Evolutionary conservation across 2,329 filamentous ascomycete genomes (phyloP).

Genomic region (Verticillium tricorpus): DNA sequence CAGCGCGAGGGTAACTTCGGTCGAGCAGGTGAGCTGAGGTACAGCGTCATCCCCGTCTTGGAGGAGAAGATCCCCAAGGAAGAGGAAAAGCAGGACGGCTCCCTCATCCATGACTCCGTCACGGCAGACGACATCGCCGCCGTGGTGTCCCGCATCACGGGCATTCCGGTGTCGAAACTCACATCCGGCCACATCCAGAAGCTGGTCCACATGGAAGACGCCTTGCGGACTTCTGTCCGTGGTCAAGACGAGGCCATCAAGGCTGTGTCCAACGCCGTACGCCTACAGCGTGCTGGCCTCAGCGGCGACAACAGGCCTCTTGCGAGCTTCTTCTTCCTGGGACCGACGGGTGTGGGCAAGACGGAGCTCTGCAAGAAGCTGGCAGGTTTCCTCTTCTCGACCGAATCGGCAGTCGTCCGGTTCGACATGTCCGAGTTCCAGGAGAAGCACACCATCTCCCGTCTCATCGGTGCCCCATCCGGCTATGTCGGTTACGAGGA

Average conservation of each 20-base stretch:
- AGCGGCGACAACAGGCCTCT: constrained; percentile 88
- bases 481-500: constrained; percentile 97
- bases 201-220: constrained; percentile 92
- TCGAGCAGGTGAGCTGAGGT: constrained; percentile 84
- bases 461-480: constrained; percentile 87
- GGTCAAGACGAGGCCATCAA: constrained; percentile 93
- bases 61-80: constrained; percentile 79
- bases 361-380: constrained; percentile 97
- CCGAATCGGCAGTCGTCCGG: constrained; percentile 81
- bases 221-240: constrained; percentile 74
- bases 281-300: constrained; percentile 87
- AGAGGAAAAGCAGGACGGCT: constrained; percentile 45
- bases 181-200: constrained; percentile 94
- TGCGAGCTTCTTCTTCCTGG: constrained; percentile 96
- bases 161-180: constrained; percentile 87
- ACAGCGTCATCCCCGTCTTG: constrained; percentile 77
- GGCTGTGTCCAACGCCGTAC: constrained; percentile 86
- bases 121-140: constrained; percentile 89
- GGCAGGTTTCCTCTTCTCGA: constrained; percentile 88
- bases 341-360: constrained; percentile 94
- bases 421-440: constrained; percentile 99
- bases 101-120: constrained; percentile 88
- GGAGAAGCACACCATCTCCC: constrained; percentile 92
- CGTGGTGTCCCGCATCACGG: constrained; percentile 86
- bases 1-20: constrained; percentile 86